Percentiles rank a stretch among this genome's conserved stretches.
These are phyloP conservation scores for Manihot esculenta DNA, from an alignment of 441 rosid species.

Conservation along the genomic window DNA sequence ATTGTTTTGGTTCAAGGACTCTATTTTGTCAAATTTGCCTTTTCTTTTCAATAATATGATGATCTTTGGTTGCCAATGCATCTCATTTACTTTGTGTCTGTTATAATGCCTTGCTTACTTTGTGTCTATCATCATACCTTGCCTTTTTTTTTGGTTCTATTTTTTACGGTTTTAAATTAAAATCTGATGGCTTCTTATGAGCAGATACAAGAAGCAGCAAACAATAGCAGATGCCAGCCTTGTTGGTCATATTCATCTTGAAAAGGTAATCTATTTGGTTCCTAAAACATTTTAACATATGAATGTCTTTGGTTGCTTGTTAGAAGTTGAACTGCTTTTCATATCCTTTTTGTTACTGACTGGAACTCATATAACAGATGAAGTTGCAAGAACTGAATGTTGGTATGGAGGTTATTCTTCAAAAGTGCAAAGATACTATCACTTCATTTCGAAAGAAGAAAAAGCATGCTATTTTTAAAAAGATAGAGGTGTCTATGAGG, in stretches of 20 bases:
- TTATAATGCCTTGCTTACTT: neutral
- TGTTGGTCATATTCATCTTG: constrained; percentile 80
- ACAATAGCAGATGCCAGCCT: constrained; percentile 52
- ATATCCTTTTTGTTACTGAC: constrained; percentile 25
- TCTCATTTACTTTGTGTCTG: neutral
- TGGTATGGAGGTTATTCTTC: constrained; percentile 54
- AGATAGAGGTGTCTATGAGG: constrained; percentile 57
- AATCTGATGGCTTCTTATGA: constrained; percentile 23
- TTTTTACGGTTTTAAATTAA: neutral
- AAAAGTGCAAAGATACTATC: constrained; percentile 67
- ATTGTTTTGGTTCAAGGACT: neutral
- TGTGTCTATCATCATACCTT: neutral
- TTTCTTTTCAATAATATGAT: neutral
- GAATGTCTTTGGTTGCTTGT: constrained; percentile 4
- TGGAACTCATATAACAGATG: constrained; percentile 46
- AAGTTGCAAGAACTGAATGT: constrained; percentile 55
- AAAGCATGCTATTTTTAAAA: constrained; percentile 52
- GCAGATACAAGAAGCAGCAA: constrained; percentile 60
- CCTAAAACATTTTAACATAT: constrained; percentile 23
- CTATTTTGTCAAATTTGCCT: neutral
- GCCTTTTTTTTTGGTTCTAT: neutral
- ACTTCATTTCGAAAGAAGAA: constrained; percentile 60
- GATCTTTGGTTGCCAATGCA: neutral
- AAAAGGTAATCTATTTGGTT: constrained; percentile 50
- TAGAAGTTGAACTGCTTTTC: neutral